Evolutionary conservation across 208 protist genomes (phyloP), one percentile per base, ranked within the genome.

Genomic region (Leishmania guyanensis): DNA sequence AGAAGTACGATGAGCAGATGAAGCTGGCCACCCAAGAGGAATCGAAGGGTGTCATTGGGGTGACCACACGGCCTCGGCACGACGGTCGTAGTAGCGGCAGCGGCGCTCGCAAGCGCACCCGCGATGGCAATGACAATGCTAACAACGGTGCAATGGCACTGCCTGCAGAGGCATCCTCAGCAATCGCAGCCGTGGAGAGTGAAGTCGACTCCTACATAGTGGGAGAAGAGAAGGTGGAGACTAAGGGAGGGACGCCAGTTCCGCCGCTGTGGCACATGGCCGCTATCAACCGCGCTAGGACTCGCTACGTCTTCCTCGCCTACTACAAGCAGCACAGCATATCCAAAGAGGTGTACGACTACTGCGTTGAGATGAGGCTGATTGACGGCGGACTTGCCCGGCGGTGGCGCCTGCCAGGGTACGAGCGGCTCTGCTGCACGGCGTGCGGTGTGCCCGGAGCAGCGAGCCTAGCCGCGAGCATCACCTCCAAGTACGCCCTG

Each of bases 351-450:
- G 91, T 96, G 36, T 89, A 92, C 76, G 84, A 96, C 78, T 97
- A 97, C 89, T 97, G 94, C 74, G 89, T 88, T 33, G 92, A 96
- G 81, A 93, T 92, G 93, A 87, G 94, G 76, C 93, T 97, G 58
- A 92, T 97, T 77, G 94, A 97, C 72, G 89, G 79, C 46, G 91
- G 92, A 0, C 83, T 97, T 9, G 89, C 89, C 53, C 87, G 90
- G 69, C 87, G 90, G n/a, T 97, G 94, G 93, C 74, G 86, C 58
- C 85, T 97, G 50, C 88, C 93, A 1, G 94, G 94, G 20, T 97
- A 97, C 74, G 94, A 97, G 85, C 81, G 83, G 17, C 86, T 96
- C 22, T 97, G 94, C 85, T 97, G 94, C 81, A 94, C 87, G 10
- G 87, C 92, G 20, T 97, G 94, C 77, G 92, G 85, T 20, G 85